These are phyloP conservation scores for Waltergamsia citrina DNA, from an alignment of 2,329 filamentous ascomycete species.

Conservation along the genomic window DNA sequence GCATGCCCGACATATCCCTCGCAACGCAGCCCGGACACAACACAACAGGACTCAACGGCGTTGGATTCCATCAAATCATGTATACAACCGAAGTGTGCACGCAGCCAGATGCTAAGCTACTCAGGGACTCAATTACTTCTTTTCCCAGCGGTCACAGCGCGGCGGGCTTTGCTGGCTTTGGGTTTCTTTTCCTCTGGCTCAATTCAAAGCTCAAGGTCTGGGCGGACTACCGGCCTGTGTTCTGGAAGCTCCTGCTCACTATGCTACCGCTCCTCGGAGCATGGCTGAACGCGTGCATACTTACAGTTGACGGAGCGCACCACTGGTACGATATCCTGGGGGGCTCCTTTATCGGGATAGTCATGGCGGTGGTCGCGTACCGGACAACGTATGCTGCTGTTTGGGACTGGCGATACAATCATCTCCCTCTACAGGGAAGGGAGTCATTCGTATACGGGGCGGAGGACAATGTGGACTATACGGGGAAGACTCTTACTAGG, in stretches of 20 bases:
- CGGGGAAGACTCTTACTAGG: constrained; percentile 5
- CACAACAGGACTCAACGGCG: constrained; percentile 28
- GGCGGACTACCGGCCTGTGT: constrained; percentile 53
- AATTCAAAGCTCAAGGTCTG: constrained; percentile 71
- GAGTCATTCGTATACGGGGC: constrained; percentile 19
- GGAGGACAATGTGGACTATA: constrained; percentile 4
- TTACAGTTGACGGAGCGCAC: constrained; percentile 58
- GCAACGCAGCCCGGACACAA: constrained; percentile 25
- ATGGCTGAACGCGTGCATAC: constrained; percentile 46
- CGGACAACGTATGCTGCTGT: constrained; percentile 57
- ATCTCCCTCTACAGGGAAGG: constrained; percentile 48
- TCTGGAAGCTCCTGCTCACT: constrained; percentile 55
- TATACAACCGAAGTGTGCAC: constrained; percentile 64
- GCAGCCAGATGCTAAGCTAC: constrained; percentile 45
- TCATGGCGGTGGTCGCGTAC: constrained; percentile 54
- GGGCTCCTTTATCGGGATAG: constrained; percentile 52
- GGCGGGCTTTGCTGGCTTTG: constrained; percentile 62
- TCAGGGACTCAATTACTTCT: constrained; percentile 61
- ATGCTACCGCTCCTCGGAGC: constrained; percentile 52
- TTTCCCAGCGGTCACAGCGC: constrained; percentile 69
- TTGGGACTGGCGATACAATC: constrained; percentile 61
- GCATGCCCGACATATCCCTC: constrained; percentile 28
- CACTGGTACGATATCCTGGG: constrained; percentile 62
- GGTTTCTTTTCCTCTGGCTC: constrained; percentile 63
- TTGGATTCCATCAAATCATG: constrained; percentile 51